Base-by-base conservation (phyloP, 345 rosid species). In the Ailanthus altissimus region DNA sequence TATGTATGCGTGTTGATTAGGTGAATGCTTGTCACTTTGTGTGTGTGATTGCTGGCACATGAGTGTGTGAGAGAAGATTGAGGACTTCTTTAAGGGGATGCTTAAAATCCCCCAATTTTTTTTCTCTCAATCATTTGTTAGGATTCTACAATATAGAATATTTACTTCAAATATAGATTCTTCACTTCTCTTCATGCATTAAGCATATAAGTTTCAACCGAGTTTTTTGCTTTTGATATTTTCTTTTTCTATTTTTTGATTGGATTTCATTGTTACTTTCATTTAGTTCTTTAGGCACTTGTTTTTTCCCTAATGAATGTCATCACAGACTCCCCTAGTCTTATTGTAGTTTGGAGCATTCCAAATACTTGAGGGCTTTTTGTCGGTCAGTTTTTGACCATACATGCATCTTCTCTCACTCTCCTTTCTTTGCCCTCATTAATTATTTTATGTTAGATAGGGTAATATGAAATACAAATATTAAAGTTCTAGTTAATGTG, bases 181-280 rank as follows among this genome's bases (percentile, higher is more conserved):
- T 23, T 58, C 62, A 9, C 8, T 25, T 58, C 15, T 58, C 32
- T 58, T 58, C 3, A 58, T 10, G 32, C 36, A 58, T 23, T 58
- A 58, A 58, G 62, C 36, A 23, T 56, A 56, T n/a, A 56, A 56
- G 60, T 56, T 8, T n/a, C 60, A 21, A 56, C 25, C 4, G 21
- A 21, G 57, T 56, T 56, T 21, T 23, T 58, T 25, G 14, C 32
- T 25, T 8, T 8, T 56, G 26, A 56, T 16, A 16, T 21, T 13
- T 60, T 60, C 9, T 63, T 43, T 49, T 18, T 67, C 57, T 8
- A 25, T 62, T 69, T 69, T 57, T 42, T 77, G 26, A 26, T 57
- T 45, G 21, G 46, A 21, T 16, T 21, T 50, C 23, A 25, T 78
- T 13, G 53, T 61, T 65, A 42, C 25, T 20, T 65, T 43, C 8